Base-by-base conservation (phyloP, 192 early-diverging fungal species). In the Tieghemiomyces parasiticus region DNA sequence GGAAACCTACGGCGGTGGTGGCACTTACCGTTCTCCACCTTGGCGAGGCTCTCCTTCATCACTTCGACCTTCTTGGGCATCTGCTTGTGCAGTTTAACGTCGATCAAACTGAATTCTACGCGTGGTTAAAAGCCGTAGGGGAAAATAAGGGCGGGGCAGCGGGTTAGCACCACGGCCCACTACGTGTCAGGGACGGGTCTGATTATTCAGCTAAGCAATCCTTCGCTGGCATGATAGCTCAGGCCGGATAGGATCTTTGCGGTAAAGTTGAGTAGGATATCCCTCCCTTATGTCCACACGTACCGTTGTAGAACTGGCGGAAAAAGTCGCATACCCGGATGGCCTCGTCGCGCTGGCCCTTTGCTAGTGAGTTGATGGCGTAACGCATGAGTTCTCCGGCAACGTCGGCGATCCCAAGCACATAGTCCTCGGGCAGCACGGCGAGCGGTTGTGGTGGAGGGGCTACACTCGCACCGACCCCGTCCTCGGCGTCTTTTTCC, bases 351-450 rank as follows among this genome's bases (percentile, higher is more conserved):
- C 53, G 58, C 25, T 78, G 69, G 31, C 73, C 69, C 59, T 71
- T 73, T 0, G 68, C 74, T 38, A 82, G 66, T 2, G 71, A 59
- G 47, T 79, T 82, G 52, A 82, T 82, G 64, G 68, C 70, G 26
- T 71, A 74, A 38, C 80, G 68, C 60, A 78, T 82, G 30, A 82
- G 65, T 52, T 82, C 80, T 12, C 80, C 80, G 1, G 76, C 72
- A 35, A 82, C 60, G 64, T 82, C 80, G 32, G 76, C 69, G 13
- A 82, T 59, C 0, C 80, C 80, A 48, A 82, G 47, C 9, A 82
- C 34, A 63, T 79, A 82, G 47, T 79, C 76, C 29, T 78, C 66
- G 0, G 71, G 59, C 2, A 72, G 63, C n/a, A 49, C 8, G 0
- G 67, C 55, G 46, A 66, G 30, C 26, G 62, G 67, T 0, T n/a